Conservation (phyloP, 495 filamentous ascomycete species). For the Stereocaulon alpinum region DNA sequence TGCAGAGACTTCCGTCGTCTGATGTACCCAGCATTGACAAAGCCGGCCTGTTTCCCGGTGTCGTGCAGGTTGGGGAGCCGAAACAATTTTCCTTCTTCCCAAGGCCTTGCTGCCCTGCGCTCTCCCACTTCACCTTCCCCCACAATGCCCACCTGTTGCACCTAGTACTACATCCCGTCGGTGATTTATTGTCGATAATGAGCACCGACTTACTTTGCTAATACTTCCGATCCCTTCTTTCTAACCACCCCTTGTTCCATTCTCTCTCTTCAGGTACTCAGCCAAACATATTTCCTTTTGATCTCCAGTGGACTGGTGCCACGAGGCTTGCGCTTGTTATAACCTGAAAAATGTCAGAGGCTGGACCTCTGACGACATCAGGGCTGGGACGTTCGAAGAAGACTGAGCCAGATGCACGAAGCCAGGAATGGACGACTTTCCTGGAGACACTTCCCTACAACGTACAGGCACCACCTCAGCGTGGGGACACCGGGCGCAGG, state of each 20-base stretch:
- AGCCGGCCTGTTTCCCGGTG: not conserved
- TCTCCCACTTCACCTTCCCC: not conserved
- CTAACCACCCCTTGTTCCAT: not conserved
- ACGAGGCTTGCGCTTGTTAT: not conserved
- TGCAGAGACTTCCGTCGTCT: not conserved
- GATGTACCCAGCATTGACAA: not conserved
- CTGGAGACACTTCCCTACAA: conserved; percentile 1
- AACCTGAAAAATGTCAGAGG: conserved; percentile 7
- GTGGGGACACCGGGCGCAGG: not conserved
- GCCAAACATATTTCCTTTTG: not conserved
- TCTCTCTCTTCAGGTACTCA: not conserved
- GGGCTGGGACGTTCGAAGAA: not conserved
- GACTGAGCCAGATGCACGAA: not conserved
- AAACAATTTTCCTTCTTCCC: not conserved
- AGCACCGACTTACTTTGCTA: not conserved
- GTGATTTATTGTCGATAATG: not conserved
- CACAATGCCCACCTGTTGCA: not conserved
- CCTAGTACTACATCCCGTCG: not conserved
- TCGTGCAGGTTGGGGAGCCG: not conserved
- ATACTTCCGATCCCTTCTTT: not conserved
- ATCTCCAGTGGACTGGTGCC: conserved; percentile 1
- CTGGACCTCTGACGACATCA: conserved; percentile 13
- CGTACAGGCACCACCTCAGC: not conserved
- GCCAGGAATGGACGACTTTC: not conserved
- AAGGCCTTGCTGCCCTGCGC: not conserved